A percentile compares a stretch with the other conserved stretches of the same genome.
phyloP scores from a whole-genome alignment of 2,329 filamentous ascomycete genomes.

The Mariannaea elegans region DNA sequence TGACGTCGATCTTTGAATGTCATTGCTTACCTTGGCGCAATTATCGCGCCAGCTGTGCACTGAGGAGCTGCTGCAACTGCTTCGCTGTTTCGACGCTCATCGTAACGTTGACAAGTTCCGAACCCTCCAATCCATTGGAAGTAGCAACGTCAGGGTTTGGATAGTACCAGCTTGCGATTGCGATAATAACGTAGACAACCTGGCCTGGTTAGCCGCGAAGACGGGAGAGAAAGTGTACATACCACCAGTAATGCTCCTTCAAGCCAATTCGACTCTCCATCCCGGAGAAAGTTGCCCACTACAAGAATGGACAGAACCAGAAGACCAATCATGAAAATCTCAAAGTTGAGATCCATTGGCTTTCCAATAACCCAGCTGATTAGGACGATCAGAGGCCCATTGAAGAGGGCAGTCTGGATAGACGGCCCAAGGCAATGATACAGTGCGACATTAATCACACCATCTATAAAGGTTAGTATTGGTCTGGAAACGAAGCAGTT shows the following conservation, averaged over 20 bases:
- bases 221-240: neutral
- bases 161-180: slow-evolving; percentile 56
- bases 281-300: slow-evolving; percentile 78
- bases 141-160: slow-evolving; percentile 52
- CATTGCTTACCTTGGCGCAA: too few species aligned
- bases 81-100: slow-evolving; percentile 43
- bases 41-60: slow-evolving; percentile 23
- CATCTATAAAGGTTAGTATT: slow-evolving; percentile 48
- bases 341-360: slow-evolving; percentile 76
- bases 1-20: too few species aligned
- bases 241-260: slow-evolving; percentile 77
- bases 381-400: slow-evolving; percentile 75
- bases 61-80: slow-evolving; percentile 40
- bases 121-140: slow-evolving; percentile 42
- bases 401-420: slow-evolving; percentile 80
- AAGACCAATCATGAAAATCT: slow-evolving; percentile 78
- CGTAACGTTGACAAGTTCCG: slow-evolving; percentile 39
- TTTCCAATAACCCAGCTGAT: slow-evolving; percentile 74
- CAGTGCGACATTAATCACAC: slow-evolving; percentile 74
- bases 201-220: slow-evolving; percentile 16
- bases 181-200: slow-evolving; percentile 55
- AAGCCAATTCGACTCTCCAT: slow-evolving; percentile 79
- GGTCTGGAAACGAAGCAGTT: rapidly evolving
- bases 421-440: slow-evolving; percentile 78
- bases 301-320: slow-evolving; percentile 79